Conservation (phyloP, 176 grass and related monocot species). For the Rhynchospora pubera region DNA sequence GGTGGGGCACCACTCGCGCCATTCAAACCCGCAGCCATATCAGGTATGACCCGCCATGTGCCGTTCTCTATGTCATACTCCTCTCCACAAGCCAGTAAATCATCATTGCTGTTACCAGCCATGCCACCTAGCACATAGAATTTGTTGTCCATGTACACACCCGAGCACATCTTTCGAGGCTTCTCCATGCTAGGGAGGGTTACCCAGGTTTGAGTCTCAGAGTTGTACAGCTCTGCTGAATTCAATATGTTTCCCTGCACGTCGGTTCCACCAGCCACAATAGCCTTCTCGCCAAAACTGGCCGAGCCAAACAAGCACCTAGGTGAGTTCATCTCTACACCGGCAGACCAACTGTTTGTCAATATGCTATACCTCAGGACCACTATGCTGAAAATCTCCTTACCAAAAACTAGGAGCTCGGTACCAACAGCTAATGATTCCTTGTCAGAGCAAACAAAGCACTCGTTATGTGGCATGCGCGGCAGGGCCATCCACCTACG, state of each 20-base stretch:
- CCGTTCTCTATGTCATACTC: slow-evolving; percentile 74
- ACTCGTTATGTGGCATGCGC: slow-evolving; percentile 85
- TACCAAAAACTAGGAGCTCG: slow-evolving; percentile 91
- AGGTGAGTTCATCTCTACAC: slow-evolving; percentile 80
- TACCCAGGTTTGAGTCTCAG: slow-evolving; percentile 62
- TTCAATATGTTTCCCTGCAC: slow-evolving; percentile 42
- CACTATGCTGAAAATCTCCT: slow-evolving; percentile 61
- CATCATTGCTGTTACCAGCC: slow-evolving; percentile 54
- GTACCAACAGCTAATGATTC: slow-evolving; percentile 90
- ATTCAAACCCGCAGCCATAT: slow-evolving; percentile 79
- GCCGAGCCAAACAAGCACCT: slow-evolving; percentile 96
- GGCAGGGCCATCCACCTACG: slow-evolving; percentile 79
- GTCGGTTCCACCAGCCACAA: slow-evolving; percentile 84
- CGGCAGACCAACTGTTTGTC: slow-evolving; percentile 76
- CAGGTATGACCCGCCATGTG: slow-evolving; percentile 74
- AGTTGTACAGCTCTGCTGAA: slow-evolving; percentile 85
- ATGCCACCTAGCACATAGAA: slow-evolving; percentile 94
- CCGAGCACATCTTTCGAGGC: slow-evolving; percentile 81
- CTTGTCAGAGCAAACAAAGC: slow-evolving; percentile 87
- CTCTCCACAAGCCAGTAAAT: slow-evolving; percentile 88
- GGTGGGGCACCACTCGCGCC: slow-evolving; percentile 80
- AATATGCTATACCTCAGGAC: slow-evolving; percentile 89
- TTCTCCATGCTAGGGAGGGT: slow-evolving; percentile 82
- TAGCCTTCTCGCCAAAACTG: slow-evolving; percentile 78
- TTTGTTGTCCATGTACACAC: slow-evolving; percentile 84